These are phyloP conservation scores for Saccharomyces mikatae DNA, from an alignment of 805 yeast genomes.

Conservation along the genomic window DNA sequence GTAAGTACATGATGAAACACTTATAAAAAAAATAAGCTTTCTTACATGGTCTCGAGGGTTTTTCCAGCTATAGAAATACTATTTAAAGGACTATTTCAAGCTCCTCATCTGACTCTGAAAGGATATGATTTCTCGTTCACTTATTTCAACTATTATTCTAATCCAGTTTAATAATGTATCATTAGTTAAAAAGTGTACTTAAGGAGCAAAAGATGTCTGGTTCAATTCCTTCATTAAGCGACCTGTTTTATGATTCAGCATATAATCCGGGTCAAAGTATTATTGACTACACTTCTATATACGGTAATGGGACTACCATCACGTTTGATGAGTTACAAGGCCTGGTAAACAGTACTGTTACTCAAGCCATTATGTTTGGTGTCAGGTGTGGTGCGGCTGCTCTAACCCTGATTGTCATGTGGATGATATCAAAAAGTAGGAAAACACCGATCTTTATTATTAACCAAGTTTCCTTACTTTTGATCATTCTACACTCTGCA, in stretches of 20 bases:
- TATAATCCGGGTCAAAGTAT: conserved; percentile 22
- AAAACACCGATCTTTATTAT: conserved; percentile 66
- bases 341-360: conserved; percentile 28
- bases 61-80: not conserved
- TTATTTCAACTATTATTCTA: not conserved
- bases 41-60: not conserved
- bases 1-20: conserved; percentile 18
- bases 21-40: not conserved
- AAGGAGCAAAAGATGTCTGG: not conserved
- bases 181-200: not conserved
- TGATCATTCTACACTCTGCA: conserved; percentile 52
- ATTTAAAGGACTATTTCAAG: not conserved
- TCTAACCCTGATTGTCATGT: conserved; percentile 39
- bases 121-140: not conserved
- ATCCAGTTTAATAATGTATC: not conserved
- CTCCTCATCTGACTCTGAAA: not conserved
- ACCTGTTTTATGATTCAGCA: conserved; percentile 14
- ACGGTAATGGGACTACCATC: conserved; percentile 32
- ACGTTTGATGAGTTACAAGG: conserved; percentile 38
- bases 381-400: conserved; percentile 50
- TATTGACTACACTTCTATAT: conserved; percentile 37
- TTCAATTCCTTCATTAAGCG: conserved; percentile 6
- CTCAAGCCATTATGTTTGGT: conserved; percentile 44
- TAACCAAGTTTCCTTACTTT: conserved; percentile 52
- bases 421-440: conserved; percentile 44